Conservation (phyloP, 177 flowering plant species). For the Telopea speciosissima region DNA sequence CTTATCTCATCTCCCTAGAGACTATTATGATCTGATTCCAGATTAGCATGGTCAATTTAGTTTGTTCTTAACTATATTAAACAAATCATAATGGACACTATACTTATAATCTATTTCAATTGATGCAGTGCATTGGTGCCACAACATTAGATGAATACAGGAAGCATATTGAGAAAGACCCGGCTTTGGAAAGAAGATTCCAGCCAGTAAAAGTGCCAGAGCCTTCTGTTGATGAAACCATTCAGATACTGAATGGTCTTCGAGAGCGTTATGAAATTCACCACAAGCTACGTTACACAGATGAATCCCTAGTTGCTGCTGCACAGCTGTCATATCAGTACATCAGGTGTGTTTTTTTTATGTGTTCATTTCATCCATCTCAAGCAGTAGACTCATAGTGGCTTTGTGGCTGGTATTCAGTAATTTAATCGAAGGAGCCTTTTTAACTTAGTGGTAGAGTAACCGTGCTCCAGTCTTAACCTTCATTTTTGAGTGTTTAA, state of each 20-base stretch:
- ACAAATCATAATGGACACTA: no score
- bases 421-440: no score
- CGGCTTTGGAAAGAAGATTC: conserved; percentile 60
- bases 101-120: background rate
- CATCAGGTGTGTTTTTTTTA: conserved; percentile 42
- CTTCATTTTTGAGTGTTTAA: no score
- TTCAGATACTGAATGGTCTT: conserved; percentile 48
- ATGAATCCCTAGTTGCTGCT: conserved; percentile 55
- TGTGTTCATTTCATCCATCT: background rate
- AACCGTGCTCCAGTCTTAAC: no score
- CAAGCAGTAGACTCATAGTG: background rate
- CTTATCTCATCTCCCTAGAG: no score
- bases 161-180: conserved; percentile 65
- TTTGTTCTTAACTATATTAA: background rate
- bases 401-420: no score
- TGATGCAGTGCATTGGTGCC: conserved; percentile 69
- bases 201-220: conserved; percentile 65
- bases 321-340: conserved; percentile 51
- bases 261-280: conserved; percentile 49
- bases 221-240: conserved; percentile 54
- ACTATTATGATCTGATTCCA: background rate
- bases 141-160: conserved; percentile 66
- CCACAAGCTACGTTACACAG: conserved; percentile 50
- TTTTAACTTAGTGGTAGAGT: no score
- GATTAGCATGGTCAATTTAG: background rate